These are phyloP conservation scores for Rhynchospora breviuscula DNA, from an alignment of 176 grass and related monocot species.

Conservation along the genomic window DNA sequence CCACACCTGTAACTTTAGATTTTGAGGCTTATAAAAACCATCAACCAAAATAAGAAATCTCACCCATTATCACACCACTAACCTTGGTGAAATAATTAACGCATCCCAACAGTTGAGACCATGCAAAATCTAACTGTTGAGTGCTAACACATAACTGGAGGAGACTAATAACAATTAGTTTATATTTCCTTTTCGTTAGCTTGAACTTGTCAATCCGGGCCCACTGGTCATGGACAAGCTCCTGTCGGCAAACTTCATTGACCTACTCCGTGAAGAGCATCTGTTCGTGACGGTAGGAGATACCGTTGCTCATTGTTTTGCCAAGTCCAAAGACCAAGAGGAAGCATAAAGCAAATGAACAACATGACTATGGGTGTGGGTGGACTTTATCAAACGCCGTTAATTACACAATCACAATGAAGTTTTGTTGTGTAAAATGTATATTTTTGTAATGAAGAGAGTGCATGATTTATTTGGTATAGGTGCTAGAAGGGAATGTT, in stretches of 20 bases:
- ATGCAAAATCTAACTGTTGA: not conserved
- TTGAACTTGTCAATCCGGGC: slow-evolving; percentile 65
- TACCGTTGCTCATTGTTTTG: slow-evolving; percentile 44
- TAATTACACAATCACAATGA: not conserved
- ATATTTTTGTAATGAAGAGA: not conserved
- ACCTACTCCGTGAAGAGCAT: slow-evolving; percentile 52
- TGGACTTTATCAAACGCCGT: no score
- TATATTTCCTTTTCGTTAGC: slow-evolving; percentile 20
- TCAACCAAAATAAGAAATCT: not conserved
- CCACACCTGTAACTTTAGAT: not conserved
- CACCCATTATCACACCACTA: not conserved
- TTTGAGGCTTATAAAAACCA: not conserved
- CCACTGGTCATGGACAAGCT: slow-evolving; percentile 56
- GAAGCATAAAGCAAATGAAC: slow-evolving; percentile 33
- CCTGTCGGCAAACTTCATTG: slow-evolving; percentile 34
- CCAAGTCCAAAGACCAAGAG: slow-evolving; percentile 23
- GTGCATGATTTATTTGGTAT: not conserved
- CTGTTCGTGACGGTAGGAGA: slow-evolving; percentile 56
- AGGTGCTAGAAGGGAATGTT: not conserved
- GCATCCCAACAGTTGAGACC: not conserved
- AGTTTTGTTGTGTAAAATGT: not conserved
- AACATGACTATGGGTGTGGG: not conserved
- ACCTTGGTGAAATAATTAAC: not conserved
- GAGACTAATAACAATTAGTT: not conserved
- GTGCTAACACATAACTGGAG: not conserved